phyloP scores from a whole-genome alignment of 768 basidiomycete species.

The Leccinum incarnatum region DNA sequence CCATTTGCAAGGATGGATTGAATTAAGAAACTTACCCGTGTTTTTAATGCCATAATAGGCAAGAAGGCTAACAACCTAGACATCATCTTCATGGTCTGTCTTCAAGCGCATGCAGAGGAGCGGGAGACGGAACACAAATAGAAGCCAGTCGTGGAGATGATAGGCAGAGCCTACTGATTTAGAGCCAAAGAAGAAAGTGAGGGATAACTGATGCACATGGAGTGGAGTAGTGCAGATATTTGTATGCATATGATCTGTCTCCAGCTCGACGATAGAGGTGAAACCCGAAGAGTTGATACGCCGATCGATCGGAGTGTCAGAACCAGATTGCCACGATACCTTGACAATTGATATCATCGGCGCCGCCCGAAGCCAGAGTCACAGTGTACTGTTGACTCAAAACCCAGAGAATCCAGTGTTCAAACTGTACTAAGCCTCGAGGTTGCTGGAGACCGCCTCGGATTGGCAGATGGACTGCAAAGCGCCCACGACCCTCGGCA shows the following conservation, averaged over 20 bases:
- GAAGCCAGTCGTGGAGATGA: not conserved
- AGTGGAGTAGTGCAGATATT: not conserved
- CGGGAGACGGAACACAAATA: not conserved
- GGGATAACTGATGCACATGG: not conserved
- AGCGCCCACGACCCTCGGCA: not conserved
- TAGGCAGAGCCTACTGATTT: not conserved
- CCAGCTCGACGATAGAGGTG: not conserved
- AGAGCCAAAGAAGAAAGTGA: not conserved
- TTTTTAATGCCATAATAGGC: not conserved
- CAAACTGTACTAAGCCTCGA: not conserved
- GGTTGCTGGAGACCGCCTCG: not conserved
- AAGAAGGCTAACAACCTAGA: not conserved
- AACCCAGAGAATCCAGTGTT: not conserved
- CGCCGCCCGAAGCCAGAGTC: not conserved
- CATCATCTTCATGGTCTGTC: not conserved
- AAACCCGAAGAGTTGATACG: not conserved
- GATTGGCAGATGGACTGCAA: not conserved
- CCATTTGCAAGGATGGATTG: not conserved
- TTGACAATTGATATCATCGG: not conserved
- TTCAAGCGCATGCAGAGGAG: conserved; percentile 14
- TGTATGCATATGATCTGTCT: not conserved
- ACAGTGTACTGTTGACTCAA: not conserved
- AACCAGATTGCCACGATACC: not conserved
- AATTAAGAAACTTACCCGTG: conserved; percentile 14
- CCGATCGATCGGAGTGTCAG: not conserved